phyloP scores from a whole-genome alignment of 306 rosid genomes.

The Cicer bijugum region DNA sequence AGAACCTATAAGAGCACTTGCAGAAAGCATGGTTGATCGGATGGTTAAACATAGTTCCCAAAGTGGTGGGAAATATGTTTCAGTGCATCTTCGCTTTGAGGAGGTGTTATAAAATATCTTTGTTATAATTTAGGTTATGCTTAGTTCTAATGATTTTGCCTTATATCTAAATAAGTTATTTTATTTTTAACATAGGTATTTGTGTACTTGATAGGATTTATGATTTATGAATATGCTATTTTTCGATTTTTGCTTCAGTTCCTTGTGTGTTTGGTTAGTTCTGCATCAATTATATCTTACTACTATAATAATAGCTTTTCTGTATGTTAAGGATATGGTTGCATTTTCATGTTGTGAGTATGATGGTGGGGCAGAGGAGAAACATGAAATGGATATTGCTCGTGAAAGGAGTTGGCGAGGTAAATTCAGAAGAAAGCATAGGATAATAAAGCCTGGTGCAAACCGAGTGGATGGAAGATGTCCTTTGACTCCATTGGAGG shows the following conservation, averaged over 20 bases:
- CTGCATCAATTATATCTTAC: conserved; percentile 22
- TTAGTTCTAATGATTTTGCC: neutral
- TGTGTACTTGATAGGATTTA: conserved; percentile 28
- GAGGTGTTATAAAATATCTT: conserved; percentile 63
- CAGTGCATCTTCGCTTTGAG: conserved; percentile 97
- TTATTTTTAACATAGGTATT: conserved; percentile 15
- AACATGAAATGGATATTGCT: conserved; percentile 92
- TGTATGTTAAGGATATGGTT: conserved; percentile 81
- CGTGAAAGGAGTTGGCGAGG: conserved; percentile 99
- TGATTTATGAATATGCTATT: conserved; percentile 32
- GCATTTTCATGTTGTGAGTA: conserved; percentile 98
- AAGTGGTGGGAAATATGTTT: conserved; percentile 85
- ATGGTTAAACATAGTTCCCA: conserved; percentile 80
- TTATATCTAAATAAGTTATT: neutral
- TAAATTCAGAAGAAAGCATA: conserved; percentile 86
- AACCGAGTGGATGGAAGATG: conserved; percentile 93
- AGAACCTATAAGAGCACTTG: conserved; percentile 76
- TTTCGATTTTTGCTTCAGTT: neutral
- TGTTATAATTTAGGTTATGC: neutral
- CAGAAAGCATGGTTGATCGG: conserved; percentile 86
- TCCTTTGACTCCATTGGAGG: conserved; percentile 97
- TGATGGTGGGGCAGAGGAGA: conserved; percentile 94
- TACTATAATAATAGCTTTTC: conserved; percentile 22
- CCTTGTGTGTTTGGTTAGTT: conserved; percentile 2
- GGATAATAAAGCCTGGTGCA: conserved; percentile 87